phyloP scores from a whole-genome alignment of 306 rosid genomes.

The Potentilla sterilis region DNA sequence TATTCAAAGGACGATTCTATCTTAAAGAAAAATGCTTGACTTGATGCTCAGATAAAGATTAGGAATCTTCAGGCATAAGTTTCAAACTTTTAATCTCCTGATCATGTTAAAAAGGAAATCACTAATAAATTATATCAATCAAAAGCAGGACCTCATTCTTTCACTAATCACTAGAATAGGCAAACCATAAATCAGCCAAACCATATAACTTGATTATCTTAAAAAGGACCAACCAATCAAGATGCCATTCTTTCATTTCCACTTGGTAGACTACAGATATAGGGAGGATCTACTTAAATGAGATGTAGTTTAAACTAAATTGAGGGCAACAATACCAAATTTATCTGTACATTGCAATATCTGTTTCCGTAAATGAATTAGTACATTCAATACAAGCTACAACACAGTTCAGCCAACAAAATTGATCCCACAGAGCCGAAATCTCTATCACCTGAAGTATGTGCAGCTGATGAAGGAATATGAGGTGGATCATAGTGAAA shows the following conservation, averaged over 20 bases:
- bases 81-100: constrained; percentile 33
- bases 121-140: not conserved
- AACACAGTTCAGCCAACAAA: constrained; percentile 21
- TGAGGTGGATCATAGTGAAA: constrained; percentile 43
- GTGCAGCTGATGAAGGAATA: constrained; percentile 4
- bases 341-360: constrained; percentile 30
- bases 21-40: constrained; percentile 35
- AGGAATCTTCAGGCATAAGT: constrained; percentile 50
- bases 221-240: not conserved
- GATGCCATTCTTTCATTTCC: not conserved
- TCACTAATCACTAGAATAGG: not conserved
- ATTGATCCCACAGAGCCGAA: not conserved
- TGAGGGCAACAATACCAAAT: constrained; percentile 21
- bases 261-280: constrained; percentile 5
- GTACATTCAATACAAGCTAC: constrained; percentile 24
- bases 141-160: constrained; percentile 10
- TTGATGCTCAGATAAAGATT: constrained; percentile 38
- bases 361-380: constrained; percentile 25
- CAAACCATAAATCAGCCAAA: not conserved
- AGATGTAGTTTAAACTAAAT: constrained; percentile 16
- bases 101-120: constrained; percentile 27
- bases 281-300: constrained; percentile 12
- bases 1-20: constrained; percentile 30
- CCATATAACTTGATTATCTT: not conserved
- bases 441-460: constrained; percentile 7